Evolutionary conservation across 2,329 filamentous ascomycete species (phyloP), one percentile per base, ranked within the genome.

Genomic region (Capronia coronata): DNA sequence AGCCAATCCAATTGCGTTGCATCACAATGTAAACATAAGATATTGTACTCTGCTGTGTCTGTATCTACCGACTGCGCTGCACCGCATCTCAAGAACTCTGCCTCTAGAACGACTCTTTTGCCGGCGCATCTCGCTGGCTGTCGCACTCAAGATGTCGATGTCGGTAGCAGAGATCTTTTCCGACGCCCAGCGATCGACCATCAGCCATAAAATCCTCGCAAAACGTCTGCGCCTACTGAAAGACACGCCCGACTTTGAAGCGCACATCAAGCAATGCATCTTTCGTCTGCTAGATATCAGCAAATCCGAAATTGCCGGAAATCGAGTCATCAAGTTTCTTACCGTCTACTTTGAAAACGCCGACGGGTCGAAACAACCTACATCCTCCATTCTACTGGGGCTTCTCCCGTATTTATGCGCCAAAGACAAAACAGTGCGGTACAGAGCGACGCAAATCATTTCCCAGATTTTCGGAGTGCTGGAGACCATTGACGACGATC

Each of bases 341-440:
- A 88, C 87, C n/a, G 73, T 88, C 34, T 98, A 94, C 67, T 70
- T 98, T 61, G 80, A 82, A 2, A 87, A 95, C 63, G 95, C 89
- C 0, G 89, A 91, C 0, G 93, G 81, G 57, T 86, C 83, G 19
- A 82, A 90, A 43, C 78, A 97, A 19, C 87, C 82, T 1, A 81
- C 82, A 1, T 77, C 82, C 23, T 76, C 97, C 29, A 79, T 97
- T 62, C 35, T 62, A 34, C 38, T 61, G 29, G 79, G 81, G 46
- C 76, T 82, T 5, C 73, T 94, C 2, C 85, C 86, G 3, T 71
- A 95, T n/a, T 74, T 95, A 52, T 78, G 77, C 8, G 81, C 86
- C 37, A 97, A 95, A 69, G 93, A 98, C 69, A 97, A 96, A 68
- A 85, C 85, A 51, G 85, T 97, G 40, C 81, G 93, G 51, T 98